Percentiles rank a stretch among this genome's conserved stretches.
These are phyloP conservation scores for Ganoderma multipileum DNA, from an alignment of 1,284 basidiomycete species.

Conservation along the genomic window DNA sequence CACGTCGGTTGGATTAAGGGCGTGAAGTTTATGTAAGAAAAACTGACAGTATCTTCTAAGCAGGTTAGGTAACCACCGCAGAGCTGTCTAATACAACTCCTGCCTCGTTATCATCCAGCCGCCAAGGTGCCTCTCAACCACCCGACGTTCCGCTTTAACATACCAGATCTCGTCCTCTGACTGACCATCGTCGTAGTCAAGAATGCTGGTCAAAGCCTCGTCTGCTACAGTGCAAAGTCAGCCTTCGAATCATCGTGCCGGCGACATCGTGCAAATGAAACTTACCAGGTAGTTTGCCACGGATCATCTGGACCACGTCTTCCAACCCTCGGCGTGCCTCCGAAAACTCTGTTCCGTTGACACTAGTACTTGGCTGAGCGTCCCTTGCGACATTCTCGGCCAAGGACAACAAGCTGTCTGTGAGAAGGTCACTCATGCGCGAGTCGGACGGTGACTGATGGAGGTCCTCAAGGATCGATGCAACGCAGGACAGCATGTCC, in stretches of 20 bases:
- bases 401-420: not conserved
- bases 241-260: not conserved
- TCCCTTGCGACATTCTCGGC: not conserved
- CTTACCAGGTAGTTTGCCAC: not conserved
- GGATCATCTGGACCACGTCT: not conserved
- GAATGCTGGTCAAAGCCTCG: not conserved
- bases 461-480: not conserved
- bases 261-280: too few species aligned
- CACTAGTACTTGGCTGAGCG: not conserved
- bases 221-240: not conserved
- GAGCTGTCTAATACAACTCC: not conserved
- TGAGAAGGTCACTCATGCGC: not conserved
- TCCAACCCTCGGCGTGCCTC: not conserved
- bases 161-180: not conserved
- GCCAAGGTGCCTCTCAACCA: not conserved
- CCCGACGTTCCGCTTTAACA: not conserved
- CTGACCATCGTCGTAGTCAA: not conserved
- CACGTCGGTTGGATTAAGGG: too few species aligned
- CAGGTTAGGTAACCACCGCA: not conserved
- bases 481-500: not conserved
- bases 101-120: not conserved
- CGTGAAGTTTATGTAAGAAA: too few species aligned
- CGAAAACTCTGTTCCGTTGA: not conserved
- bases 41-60: not conserved
- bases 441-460: not conserved